phyloP scores from a whole-genome alignment of 345 rosid genomes.

The Eutrema japonicum region DNA sequence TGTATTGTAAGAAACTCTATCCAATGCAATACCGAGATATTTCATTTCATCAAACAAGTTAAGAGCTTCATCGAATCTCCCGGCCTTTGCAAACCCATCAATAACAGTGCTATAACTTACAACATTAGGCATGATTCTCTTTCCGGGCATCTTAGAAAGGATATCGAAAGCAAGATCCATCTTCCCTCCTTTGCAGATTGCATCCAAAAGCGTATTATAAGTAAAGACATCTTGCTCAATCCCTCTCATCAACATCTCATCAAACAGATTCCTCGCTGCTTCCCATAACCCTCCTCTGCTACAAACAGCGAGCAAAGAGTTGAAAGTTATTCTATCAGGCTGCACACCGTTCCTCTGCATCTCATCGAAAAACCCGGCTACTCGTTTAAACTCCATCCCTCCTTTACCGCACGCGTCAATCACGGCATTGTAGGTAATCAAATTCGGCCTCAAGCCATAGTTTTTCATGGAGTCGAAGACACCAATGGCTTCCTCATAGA shows the following conservation, averaged over 20 bases:
- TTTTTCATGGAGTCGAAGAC: conserved; percentile 72
- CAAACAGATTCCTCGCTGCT: conserved; percentile 71
- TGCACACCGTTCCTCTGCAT: conserved; percentile 80
- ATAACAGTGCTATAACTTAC: conserved; percentile 90
- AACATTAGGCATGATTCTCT: conserved; percentile 82
- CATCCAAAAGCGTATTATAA: conserved; percentile 87
- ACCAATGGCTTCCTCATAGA: conserved; percentile 63
- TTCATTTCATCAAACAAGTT: conserved; percentile 76
- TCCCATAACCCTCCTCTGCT: conserved; percentile 90
- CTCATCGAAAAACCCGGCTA: conserved; percentile 68
- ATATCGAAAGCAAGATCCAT: conserved; percentile 81
- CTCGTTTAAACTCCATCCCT: conserved; percentile 74
- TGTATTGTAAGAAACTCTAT: conserved; percentile 82
- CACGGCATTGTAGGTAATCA: conserved; percentile 90
- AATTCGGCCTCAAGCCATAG: conserved; percentile 77
- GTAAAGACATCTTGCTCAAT: conserved; percentile 79
- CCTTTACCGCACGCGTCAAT: conserved; percentile 95
- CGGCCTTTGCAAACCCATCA: conserved; percentile 84
- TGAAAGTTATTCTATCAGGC: conserved; percentile 86
- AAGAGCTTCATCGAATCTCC: conserved; percentile 75
- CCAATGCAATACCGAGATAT: conserved; percentile 67
- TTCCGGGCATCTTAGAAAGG: conserved; percentile 77
- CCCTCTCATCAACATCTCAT: conserved; percentile 82
- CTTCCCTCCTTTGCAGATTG: conserved; percentile 86
- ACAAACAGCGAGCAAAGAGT: conserved; percentile 87